Evolutionary conservation across 352 stramenopile genomes (phyloP).

Genomic region (Globisporangium acanthophoron): DNA sequence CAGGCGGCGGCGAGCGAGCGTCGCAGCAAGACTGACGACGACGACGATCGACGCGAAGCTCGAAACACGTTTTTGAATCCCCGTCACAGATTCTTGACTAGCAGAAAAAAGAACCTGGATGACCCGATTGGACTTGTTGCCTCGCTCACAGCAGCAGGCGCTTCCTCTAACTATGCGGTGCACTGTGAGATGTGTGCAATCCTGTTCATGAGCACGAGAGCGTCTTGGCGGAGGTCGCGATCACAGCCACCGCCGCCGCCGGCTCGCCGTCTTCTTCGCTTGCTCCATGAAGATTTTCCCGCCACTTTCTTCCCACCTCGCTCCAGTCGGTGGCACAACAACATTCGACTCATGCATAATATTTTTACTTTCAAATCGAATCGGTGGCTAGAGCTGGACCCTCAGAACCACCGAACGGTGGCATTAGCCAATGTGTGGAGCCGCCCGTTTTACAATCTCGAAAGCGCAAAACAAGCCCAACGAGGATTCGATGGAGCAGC

Average conservation of each 20-base stretch:
- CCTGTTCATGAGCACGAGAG: too few species aligned
- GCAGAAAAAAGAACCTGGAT: too few species aligned
- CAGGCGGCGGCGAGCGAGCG: too few species aligned
- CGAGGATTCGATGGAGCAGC: slow-evolving; percentile 3
- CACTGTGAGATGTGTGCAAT: too few species aligned
- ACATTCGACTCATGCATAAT: not conserved
- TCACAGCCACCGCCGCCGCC: not conserved
- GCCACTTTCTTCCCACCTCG: slow-evolving; percentile 6
- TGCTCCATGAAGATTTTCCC: slow-evolving; percentile 7
- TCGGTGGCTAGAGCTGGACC: slow-evolving; percentile 1
- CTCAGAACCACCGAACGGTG: not conserved
- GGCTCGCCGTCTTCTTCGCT: not conserved
- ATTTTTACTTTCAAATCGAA: not conserved
- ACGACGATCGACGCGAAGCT: too few species aligned
- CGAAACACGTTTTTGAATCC: too few species aligned
- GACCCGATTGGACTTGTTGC: too few species aligned
- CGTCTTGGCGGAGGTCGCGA: too few species aligned
- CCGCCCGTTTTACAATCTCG: not conserved
- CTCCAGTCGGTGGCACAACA: slow-evolving; percentile 2
- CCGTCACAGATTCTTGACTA: too few species aligned
- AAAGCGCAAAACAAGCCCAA: not conserved
- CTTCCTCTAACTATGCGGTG: too few species aligned
- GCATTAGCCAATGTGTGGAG: not conserved
- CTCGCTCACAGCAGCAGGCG: too few species aligned
- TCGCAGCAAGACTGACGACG: too few species aligned